Percentiles rank a stretch among this genome's conserved stretches.
Evolutionary conservation across 768 basidiomycete species (phyloP).

Genomic region (Tulasnella sp.): DNA sequence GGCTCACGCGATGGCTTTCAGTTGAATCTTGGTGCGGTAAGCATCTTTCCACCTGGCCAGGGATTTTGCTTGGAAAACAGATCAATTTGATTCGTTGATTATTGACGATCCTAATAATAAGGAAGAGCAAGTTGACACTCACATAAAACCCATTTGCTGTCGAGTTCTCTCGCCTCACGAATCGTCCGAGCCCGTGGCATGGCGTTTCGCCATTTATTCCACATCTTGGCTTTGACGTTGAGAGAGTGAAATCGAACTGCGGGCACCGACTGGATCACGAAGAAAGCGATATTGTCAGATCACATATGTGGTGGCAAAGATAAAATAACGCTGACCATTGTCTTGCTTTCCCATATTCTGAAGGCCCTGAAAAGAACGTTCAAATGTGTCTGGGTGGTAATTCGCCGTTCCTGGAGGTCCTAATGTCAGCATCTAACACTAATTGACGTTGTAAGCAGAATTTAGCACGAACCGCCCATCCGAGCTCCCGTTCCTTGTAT

Average conservation of each 20-base stretch:
- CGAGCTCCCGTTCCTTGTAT: slow-evolving; percentile 53
- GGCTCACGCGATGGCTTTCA: slow-evolving; percentile 77
- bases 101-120: slow-evolving; percentile 19
- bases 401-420: slow-evolving; percentile 45
- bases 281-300: background rate
- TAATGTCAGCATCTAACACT: background rate
- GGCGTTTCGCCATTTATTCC: slow-evolving; percentile 54
- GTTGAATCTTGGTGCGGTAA: slow-evolving; percentile 57
- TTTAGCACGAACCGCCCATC: slow-evolving; percentile 19
- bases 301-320: background rate
- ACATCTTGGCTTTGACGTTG: slow-evolving; percentile 48
- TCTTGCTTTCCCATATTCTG: slow-evolving; percentile 62
- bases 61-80: slow-evolving; percentile 33
- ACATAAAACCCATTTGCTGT: slow-evolving; percentile 49
- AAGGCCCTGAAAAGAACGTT: slow-evolving; percentile 59
- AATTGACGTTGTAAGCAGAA: slow-evolving; percentile 1
- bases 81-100: background rate
- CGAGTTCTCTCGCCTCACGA: slow-evolving; percentile 52
- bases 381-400: slow-evolving; percentile 48
- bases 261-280: slow-evolving; percentile 50
- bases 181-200: slow-evolving; percentile 61
- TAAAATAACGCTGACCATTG: slow-evolving; percentile 39
- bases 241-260: slow-evolving; percentile 67
- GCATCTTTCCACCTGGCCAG: slow-evolving; percentile 60
- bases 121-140: slow-evolving; percentile 25